Percentiles rank a stretch among this genome's conserved stretches.
phyloP scores from a whole-genome alignment of 441 rosid genomes.

The Gossypium schwendimanii region DNA sequence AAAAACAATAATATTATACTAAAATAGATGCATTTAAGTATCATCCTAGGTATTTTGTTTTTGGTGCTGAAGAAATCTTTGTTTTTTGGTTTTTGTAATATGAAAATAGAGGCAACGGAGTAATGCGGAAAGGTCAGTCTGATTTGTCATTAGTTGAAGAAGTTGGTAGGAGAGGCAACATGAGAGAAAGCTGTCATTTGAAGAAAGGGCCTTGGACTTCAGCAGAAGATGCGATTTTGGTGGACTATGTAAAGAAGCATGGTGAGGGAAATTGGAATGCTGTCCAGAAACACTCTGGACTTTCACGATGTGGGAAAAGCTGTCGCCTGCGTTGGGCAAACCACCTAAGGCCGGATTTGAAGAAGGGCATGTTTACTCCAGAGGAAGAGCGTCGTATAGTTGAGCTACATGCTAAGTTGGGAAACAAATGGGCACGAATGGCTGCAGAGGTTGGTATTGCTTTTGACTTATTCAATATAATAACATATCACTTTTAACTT shows the following conservation, averaged over 20 bases:
- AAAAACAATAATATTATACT: not conserved
- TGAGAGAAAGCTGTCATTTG: constrained; percentile 23
- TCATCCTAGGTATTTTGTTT: not conserved
- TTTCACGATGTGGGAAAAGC: constrained; percentile 95
- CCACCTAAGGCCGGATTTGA: constrained; percentile 92
- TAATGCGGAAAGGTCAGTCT: not conserved
- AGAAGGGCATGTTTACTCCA: constrained; percentile 90
- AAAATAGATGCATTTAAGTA: not conserved
- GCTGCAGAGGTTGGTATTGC: constrained; percentile 80
- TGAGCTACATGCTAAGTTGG: constrained; percentile 87
- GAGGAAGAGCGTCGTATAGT: constrained; percentile 81
- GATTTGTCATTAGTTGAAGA: constrained; percentile 8
- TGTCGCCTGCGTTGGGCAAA: constrained; percentile 97
- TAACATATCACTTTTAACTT: not conserved
- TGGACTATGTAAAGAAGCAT: constrained; percentile 82
- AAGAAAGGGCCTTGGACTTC: constrained; percentile 99
- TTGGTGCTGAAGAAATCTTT: not conserved
- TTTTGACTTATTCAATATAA: not conserved
- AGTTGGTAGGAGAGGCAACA: constrained; percentile 6
- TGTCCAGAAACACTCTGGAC: constrained; percentile 81
- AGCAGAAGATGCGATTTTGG: constrained; percentile 80
- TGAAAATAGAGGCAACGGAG: not conserved
- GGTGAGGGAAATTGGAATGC: constrained; percentile 99
- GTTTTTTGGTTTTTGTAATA: not conserved
- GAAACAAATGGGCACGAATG: constrained; percentile 99